Evolutionary conservation across 2,329 filamentous ascomycete genomes (phyloP).

Genomic region (Alternaria sp.): DNA sequence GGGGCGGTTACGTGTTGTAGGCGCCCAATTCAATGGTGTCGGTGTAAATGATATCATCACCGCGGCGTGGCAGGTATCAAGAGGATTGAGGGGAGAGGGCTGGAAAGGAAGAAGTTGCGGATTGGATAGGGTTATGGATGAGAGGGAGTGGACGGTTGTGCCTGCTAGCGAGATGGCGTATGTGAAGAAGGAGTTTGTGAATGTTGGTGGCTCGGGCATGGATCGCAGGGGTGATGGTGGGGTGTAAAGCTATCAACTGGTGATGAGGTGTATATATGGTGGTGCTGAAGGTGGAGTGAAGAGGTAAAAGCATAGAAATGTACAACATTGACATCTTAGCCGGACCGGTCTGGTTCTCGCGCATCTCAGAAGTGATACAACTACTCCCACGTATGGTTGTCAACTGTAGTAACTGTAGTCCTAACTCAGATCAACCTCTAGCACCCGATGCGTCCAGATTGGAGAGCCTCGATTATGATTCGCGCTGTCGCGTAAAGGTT

Average conservation of each 20-base stretch:
- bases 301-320: neutral
- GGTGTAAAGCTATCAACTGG: neutral
- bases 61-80: constrained; percentile 64
- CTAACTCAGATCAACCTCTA: neutral
- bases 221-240: constrained; percentile 8
- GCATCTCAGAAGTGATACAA: neutral
- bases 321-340: neutral
- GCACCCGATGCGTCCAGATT: neutral
- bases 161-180: constrained; percentile 17
- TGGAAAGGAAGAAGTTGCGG: constrained; percentile 41
- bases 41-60: constrained; percentile 63
- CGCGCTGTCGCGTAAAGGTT: too few species aligned
- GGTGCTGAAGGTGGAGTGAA: neutral
- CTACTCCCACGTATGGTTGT: neutral
- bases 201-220: constrained; percentile 1
- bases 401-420: neutral
- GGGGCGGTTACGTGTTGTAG: constrained; percentile 70
- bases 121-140: constrained; percentile 32
- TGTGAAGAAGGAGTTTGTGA: constrained; percentile 9
- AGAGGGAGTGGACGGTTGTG: constrained; percentile 25
- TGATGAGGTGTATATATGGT: neutral
- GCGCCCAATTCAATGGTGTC: constrained; percentile 58
- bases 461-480: neutral
- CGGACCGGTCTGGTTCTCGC: neutral
- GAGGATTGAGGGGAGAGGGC: constrained; percentile 46